Conservation (phyloP, 1,284 basidiomycete genomes). For the Ceratobasidium papillatum region DNA sequence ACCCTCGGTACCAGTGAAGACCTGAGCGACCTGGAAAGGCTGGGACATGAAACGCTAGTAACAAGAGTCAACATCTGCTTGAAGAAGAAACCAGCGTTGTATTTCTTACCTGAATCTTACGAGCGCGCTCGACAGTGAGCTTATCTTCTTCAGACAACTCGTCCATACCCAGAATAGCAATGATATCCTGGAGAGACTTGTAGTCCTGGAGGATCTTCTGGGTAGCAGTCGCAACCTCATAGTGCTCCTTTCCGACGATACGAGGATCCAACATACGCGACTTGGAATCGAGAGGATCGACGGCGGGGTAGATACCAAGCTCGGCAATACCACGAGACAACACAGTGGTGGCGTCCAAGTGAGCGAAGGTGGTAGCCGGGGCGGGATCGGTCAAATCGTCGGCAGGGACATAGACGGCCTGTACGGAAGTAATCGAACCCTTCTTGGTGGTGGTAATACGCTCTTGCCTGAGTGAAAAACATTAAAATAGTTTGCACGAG, state of each 20-base stretch:
- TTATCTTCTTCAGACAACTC: constrained; percentile 99
- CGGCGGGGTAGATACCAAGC: constrained; percentile 99
- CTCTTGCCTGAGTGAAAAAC: constrained; percentile 76
- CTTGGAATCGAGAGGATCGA: constrained; percentile 99
- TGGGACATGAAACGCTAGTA: constrained; percentile 94
- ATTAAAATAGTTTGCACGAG: constrained; percentile 42
- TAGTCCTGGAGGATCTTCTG: constrained; percentile 99
- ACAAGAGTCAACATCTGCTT: neutral
- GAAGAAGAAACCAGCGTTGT: constrained; percentile 14
- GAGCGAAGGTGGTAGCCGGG: constrained; percentile 98
- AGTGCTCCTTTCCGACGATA: constrained; percentile 93
- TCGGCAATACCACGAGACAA: constrained; percentile 99
- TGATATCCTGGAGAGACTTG: constrained; percentile 98
- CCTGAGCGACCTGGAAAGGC: constrained; percentile 98
- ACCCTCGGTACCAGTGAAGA: constrained; percentile 99
- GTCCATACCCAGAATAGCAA: constrained; percentile 99
- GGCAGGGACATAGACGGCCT: constrained; percentile 97
- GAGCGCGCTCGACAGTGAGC: constrained; percentile 87
- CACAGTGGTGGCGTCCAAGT: constrained; percentile 99
- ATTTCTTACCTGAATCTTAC: constrained; percentile 73
- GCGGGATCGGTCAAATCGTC: constrained; percentile 99
- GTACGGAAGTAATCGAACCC: constrained; percentile 99
- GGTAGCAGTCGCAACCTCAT: constrained; percentile 92
- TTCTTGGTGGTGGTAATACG: constrained; percentile 99
- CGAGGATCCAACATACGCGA: constrained; percentile 99